Conservation (phyloP, 805 yeast genomes). For the Yamadazyma insecticola region DNA sequence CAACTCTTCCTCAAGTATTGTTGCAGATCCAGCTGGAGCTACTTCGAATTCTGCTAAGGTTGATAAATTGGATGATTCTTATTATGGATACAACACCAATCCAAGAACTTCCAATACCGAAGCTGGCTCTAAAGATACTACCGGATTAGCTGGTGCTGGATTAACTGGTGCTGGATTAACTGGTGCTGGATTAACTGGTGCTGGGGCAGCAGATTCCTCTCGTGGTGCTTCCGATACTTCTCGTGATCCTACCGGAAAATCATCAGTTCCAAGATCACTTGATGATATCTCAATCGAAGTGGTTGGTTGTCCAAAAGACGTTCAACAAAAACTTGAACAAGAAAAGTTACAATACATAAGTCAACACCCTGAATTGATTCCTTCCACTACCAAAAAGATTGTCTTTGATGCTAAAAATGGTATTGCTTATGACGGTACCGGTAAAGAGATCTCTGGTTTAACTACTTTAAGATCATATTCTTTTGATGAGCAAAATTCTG, state of each 20-base stretch:
- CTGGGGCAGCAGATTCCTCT: no score
- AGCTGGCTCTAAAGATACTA: no score
- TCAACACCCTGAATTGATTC: conserved; percentile 10
- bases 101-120: no score
- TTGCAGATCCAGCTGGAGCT: conserved; percentile 1
- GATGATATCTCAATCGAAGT: conserved; percentile 8
- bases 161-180: no score
- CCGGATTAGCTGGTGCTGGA: no score
- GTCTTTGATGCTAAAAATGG: conserved; percentile 15
- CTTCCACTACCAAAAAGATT: conserved; percentile 10
- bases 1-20: conserved; percentile 10
- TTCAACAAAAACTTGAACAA: conserved; percentile 3
- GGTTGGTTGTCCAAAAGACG: conserved; percentile 12
- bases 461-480: conserved; percentile 10
- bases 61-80: conserved; percentile 3
- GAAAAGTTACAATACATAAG: conserved; percentile 7
- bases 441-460: conserved; percentile 11
- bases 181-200: no score
- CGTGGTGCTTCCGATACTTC: neutral
- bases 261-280: conserved; percentile 9
- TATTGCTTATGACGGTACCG: conserved; percentile 12
- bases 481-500: conserved; percentile 6
- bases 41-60: neutral
- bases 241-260: no score
- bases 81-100: conserved; percentile 5